Evolutionary conservation across 331 rosid genomes (phyloP), one percentile per base, ranked within the genome.

Genomic region (Rosa hybrid): DNA sequence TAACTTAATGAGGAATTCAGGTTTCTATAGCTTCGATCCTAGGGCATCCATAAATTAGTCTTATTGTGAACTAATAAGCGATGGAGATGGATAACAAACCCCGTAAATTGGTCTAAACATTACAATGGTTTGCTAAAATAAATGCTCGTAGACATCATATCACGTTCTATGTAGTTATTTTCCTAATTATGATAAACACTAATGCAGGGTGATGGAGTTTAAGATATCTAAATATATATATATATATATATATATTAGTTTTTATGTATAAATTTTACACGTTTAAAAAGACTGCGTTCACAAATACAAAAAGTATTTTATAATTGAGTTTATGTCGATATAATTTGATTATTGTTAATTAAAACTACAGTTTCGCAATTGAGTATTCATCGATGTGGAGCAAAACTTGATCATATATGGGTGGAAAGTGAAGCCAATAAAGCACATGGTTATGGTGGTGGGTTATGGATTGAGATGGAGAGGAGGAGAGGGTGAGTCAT

Each of bases 381-480:
- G 0, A 45, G 39, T 34, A 34, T 34, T 34, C 39, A 34, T 34
- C 39, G 5, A 34, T 34, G 39, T 34, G 39, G 39, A 34, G 39
- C 3, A 34, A 34, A 54, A 20, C 12, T 54, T 54, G 62, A 11
- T 18, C 11, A 54, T 53, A 18, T 54, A 54, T 54, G 62, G 30
- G 30, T 59, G 65, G 65, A 59, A 59, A 59, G 62, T 18, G 11
- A 20, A 10, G 65, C 30, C 67, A 60, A n/a, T 68, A 76, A 71
- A 67, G 80, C 87, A 84, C 87, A 84, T 77, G 84, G 48, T 12
- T 41, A 84, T 80, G 79, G 59, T 12, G 41, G 42, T 27, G 71
- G 54, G 71, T 42, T 21, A 30, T 17, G 48, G 80, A 74, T 38
- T 51, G 41, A 23, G 59, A 60, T 38, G 57, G 67, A 42, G 21